Conservation (phyloP, 1,284 basidiomycete species). For the Melampsora americana region DNA sequence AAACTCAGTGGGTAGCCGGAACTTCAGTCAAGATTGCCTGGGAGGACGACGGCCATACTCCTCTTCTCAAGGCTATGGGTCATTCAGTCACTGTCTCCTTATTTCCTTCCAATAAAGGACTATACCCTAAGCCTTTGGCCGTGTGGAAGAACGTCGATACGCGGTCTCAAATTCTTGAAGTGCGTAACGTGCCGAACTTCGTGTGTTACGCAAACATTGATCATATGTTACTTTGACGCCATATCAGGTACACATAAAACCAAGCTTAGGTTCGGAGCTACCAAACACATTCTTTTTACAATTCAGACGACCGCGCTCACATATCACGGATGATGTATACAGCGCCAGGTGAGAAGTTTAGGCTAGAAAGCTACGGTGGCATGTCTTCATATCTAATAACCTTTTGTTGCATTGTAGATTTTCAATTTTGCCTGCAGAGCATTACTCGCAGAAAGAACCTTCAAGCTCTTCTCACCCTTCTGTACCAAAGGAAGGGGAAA, state of each 20-base stretch:
- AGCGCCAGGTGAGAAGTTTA: background rate
- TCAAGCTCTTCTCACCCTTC: background rate
- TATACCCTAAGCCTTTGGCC: background rate
- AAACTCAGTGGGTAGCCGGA: conserved; percentile 1
- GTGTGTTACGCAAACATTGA: background rate
- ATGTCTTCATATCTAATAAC: background rate
- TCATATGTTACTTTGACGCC: background rate
- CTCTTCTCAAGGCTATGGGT: background rate
- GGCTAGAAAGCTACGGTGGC: too few species aligned
- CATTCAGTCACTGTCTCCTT: background rate
- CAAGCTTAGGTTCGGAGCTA: conserved; percentile 2
- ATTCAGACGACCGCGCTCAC: background rate
- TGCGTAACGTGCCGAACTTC: background rate
- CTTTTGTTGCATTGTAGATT: background rate
- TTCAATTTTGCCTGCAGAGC: background rate
- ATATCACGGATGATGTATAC: conserved; percentile 1
- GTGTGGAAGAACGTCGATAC: conserved; percentile 3
- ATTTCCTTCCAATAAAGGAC: conserved; percentile 3
- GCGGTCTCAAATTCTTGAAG: background rate
- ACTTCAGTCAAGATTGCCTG: background rate
- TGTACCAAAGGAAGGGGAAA: background rate
- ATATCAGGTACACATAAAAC: background rate
- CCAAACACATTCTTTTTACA: background rate
- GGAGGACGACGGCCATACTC: conserved; percentile 3
- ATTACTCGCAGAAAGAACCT: background rate